A percentile compares a stretch with the other conserved stretches of the same genome.
Evolutionary conservation across 2,329 filamentous ascomycete genomes (phyloP).

Genomic region (Fusarium sp.): DNA sequence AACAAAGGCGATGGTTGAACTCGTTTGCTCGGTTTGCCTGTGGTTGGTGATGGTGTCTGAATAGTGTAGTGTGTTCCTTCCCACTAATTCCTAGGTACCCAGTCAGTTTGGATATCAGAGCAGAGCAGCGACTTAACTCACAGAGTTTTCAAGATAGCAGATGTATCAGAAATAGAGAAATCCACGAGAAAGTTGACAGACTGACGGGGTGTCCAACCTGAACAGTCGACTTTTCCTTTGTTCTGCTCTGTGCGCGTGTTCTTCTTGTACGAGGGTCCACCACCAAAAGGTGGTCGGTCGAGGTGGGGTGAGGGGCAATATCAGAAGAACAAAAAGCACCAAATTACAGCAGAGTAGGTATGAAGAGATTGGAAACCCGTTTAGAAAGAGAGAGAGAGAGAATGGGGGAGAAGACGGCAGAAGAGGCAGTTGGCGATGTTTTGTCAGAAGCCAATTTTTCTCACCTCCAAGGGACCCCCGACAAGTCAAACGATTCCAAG

Average conservation of each 20-base stretch:
- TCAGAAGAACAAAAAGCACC: slow-evolving; percentile 7
- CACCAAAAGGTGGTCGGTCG: slow-evolving; percentile 24
- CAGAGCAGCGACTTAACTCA: not conserved
- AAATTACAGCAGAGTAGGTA: slow-evolving; percentile 9
- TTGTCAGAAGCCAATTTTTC: slow-evolving; percentile 16
- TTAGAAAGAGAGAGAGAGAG: slow-evolving; percentile 32
- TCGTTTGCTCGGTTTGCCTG: not conserved
- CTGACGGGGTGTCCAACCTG: slow-evolving; percentile 13
- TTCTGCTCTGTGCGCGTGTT: slow-evolving; percentile 26
- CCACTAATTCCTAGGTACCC: not conserved
- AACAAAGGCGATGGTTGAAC: not conserved
- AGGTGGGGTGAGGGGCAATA: slow-evolving; percentile 37
- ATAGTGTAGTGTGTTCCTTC: slow-evolving; percentile 4
- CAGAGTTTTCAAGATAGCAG: not conserved
- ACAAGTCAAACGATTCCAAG: slow-evolving; percentile 4
- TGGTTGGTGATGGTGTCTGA: slow-evolving; percentile 3
- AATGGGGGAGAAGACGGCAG: slow-evolving; percentile 22
- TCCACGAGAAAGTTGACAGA: not conserved
- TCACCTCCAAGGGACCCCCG: slow-evolving; percentile 6
- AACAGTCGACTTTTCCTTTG: slow-evolving; percentile 35
- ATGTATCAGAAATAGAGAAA: not conserved
- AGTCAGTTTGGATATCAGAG: not conserved
- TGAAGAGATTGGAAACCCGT: slow-evolving; percentile 29
- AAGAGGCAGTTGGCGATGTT: slow-evolving; percentile 28
- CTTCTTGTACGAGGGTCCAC: slow-evolving; percentile 35